Conservation (phyloP, 305 asterid genomes). For the Euphrasia arctica region DNA sequence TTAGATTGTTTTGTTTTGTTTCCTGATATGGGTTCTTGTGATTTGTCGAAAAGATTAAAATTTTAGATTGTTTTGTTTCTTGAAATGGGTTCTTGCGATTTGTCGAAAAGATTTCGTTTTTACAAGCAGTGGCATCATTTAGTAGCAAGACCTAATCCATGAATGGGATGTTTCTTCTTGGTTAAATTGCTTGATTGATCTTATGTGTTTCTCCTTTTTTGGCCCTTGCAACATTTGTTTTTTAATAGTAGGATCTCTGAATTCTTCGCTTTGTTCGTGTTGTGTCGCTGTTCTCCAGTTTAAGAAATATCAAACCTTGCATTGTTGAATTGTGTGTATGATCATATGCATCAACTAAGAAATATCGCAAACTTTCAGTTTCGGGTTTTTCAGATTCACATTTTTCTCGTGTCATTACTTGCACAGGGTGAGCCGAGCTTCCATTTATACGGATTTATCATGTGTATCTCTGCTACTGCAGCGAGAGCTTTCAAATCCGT, state of each 20-base stretch:
- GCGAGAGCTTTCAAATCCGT: slow-evolving; percentile 97
- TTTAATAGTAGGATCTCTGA: slow-evolving; percentile 19
- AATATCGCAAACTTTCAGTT: neutral
- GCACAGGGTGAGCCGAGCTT: slow-evolving; percentile 90
- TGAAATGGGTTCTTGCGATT: slow-evolving; percentile 10
- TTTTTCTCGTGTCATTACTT: slow-evolving; percentile 6
- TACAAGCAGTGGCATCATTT: neutral
- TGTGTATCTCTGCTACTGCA: slow-evolving; percentile 94
- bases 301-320: slow-evolving; percentile 28
- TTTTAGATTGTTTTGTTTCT: neutral
- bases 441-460: slow-evolving; percentile 84
- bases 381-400: neutral
- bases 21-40: neutral
- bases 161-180: neutral
- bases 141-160: slow-evolving; percentile 29
- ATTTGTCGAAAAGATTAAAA: neutral
- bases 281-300: neutral
- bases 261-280: slow-evolving; percentile 6
- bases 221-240: slow-evolving; percentile 15
- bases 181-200: neutral
- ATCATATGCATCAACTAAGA: neutral
- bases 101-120: slow-evolving; percentile 9
- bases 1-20: neutral
- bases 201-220: neutral
- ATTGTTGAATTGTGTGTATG: slow-evolving; percentile 1